Percentiles rank a stretch among this genome's conserved stretches.
These are phyloP conservation scores for Fusarium scirpi DNA, from an alignment of 2,329 filamentous ascomycete species.

Conservation along the genomic window DNA sequence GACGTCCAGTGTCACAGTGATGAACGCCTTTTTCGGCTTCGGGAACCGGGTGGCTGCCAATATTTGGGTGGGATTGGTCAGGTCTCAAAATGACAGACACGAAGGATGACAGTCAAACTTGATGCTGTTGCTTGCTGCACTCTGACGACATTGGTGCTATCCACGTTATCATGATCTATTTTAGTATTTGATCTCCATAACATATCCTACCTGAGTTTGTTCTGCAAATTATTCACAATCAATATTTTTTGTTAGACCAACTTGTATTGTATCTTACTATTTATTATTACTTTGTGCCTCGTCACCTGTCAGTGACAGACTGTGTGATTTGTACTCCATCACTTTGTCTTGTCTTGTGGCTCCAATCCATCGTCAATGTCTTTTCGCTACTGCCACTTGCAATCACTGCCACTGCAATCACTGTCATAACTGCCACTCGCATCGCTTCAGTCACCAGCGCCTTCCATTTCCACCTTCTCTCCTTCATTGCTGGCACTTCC, in stretches of 20 bases:
- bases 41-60: constrained; percentile 27
- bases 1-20: constrained; percentile 26
- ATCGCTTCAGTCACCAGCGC: constrained; percentile 2
- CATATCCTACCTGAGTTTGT: constrained; percentile 1
- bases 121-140: constrained; percentile 32
- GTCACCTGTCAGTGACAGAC: constrained; percentile 9
- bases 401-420: constrained; percentile 35
- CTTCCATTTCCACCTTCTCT: constrained; percentile 14
- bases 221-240: constrained; percentile 15
- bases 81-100: constrained; percentile 29
- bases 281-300: background rate
- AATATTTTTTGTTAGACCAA: constrained; percentile 5
- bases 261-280: background rate
- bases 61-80: constrained; percentile 29
- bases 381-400: constrained; percentile 23
- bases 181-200: constrained; percentile 13
- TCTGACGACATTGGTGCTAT: constrained; percentile 31
- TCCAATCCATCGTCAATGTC: background rate
- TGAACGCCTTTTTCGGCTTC: constrained; percentile 31
- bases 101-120: constrained; percentile 24
- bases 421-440: constrained; percentile 18
- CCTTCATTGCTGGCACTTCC: background rate
- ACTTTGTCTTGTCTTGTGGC: constrained; percentile 1
- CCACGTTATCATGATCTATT: constrained; percentile 6
- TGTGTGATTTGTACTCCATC: constrained; percentile 12